These are phyloP conservation scores for Filobasidium wieringae DNA, from an alignment of 768 basidiomycete species.

Conservation along the genomic window DNA sequence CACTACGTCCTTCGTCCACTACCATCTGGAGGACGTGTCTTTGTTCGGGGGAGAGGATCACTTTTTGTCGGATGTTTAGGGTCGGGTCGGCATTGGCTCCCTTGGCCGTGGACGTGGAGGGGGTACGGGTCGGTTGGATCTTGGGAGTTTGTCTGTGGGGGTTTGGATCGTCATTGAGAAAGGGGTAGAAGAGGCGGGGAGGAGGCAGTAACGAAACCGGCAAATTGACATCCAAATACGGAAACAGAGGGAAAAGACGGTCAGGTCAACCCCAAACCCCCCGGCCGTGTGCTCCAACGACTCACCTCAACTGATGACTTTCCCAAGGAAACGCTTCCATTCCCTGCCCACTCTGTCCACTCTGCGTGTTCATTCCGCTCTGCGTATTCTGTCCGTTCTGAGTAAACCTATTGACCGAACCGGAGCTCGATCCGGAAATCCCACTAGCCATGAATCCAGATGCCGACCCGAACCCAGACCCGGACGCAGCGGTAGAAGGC, in stretches of 20 bases:
- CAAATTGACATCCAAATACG: no score
- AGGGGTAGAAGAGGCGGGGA: no score
- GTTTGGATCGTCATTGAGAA: no score
- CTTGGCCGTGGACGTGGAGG: not conserved
- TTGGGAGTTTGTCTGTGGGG: not conserved
- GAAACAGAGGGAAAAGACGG: not conserved
- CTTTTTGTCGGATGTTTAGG: slow-evolving; percentile 16
- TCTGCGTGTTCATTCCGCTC: no score
- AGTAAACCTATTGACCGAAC: no score
- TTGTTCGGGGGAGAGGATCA: slow-evolving; percentile 77
- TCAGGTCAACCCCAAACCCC: not conserved
- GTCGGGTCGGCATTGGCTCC: not conserved
- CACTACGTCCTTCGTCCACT: slow-evolving; percentile 50
- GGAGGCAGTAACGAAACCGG: no score
- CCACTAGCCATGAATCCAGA: no score
- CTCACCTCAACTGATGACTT: not conserved
- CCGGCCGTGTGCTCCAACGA: not conserved
- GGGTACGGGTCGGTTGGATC: not conserved
- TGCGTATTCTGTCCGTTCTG: no score
- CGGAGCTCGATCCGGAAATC: no score
- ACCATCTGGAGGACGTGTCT: slow-evolving; percentile 69
- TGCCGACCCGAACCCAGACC: not conserved
- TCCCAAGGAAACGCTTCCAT: not conserved
- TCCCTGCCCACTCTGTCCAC: no score
- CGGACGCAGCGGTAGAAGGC: not conserved